Conservation (phyloP, 2,329 filamentous ascomycete genomes). For the Rhynchosporium agropyri region DNA sequence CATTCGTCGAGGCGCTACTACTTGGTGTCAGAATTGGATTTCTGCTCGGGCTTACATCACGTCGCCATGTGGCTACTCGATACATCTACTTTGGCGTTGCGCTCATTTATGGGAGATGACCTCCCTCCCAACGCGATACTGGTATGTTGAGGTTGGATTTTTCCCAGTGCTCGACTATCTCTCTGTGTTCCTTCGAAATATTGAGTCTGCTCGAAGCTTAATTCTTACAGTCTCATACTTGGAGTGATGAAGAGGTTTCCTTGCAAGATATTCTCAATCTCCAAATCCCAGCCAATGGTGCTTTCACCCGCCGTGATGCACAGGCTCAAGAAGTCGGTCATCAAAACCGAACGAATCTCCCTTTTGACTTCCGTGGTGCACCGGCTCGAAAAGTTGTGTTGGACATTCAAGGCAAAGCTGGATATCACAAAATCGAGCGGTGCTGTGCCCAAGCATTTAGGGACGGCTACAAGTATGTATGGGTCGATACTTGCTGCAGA, state of each 20-base stretch:
- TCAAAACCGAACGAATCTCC: too few species aligned
- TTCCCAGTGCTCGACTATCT: too few species aligned
- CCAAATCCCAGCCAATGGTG: neutral
- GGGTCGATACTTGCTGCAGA: conserved; percentile 33
- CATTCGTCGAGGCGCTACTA: neutral
- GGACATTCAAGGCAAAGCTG: neutral
- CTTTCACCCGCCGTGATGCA: neutral
- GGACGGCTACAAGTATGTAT: conserved; percentile 3
- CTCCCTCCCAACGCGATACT: conserved; percentile 42
- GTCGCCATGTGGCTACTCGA: conserved; percentile 26
- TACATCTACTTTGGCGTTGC: conserved; percentile 17
- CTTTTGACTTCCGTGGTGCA: too few species aligned
- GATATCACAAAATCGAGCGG: conserved; percentile 10
- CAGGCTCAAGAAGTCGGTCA: conserved; percentile 27
- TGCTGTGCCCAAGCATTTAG: conserved; percentile 9
- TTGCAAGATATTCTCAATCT: conserved; percentile 34
- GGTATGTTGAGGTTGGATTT: too few species aligned
- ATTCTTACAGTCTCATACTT: conserved; percentile 37
- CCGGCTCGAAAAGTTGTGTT: conserved; percentile 18
- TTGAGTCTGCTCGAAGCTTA: too few species aligned
- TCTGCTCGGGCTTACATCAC: neutral
- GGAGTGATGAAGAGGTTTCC: conserved; percentile 40
- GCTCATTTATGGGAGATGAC: conserved; percentile 24
- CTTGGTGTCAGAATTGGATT: too few species aligned
- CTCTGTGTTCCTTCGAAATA: too few species aligned